Evolutionary conservation across 129 eudicot species (phyloP).

Genomic region (Flaveria ramosissima): DNA sequence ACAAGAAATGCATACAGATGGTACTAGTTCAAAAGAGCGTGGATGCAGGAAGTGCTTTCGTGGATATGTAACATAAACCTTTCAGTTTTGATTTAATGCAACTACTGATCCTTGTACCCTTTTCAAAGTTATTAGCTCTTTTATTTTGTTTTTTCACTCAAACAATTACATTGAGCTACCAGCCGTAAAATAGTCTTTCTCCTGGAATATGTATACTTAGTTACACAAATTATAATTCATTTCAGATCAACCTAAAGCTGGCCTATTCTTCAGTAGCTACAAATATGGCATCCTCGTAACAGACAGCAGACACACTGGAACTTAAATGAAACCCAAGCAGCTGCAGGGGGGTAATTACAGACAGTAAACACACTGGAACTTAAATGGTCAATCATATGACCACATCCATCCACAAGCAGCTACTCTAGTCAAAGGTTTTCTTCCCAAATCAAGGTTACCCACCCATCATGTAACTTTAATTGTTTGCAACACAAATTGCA

Average conservation of each 20-base stretch:
- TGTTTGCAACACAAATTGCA: not conserved
- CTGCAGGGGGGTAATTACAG: not conserved
- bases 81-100: not conserved
- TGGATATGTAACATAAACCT: slow-evolving; percentile 12
- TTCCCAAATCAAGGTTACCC: not conserved
- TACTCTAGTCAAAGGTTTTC: slow-evolving; percentile 1
- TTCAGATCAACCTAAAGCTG: not conserved
- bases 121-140: slow-evolving; percentile 12
- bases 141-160: not conserved
- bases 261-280: not conserved
- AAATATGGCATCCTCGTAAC: not conserved
- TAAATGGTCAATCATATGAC: not conserved
- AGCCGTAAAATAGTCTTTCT: not conserved
- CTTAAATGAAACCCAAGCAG: not conserved
- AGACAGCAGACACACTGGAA: not conserved
- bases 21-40: slow-evolving; percentile 7
- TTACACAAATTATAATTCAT: not conserved
- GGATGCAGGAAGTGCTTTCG: slow-evolving; percentile 12
- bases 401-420: not conserved
- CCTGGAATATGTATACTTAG: not conserved
- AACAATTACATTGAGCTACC: not conserved
- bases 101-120: not conserved
- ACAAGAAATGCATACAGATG: not conserved
- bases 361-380: not conserved
- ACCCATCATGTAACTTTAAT: slow-evolving; percentile 4